Base-by-base conservation (phyloP, 177 flowering plant species). In the Vitis hybrid region DNA sequence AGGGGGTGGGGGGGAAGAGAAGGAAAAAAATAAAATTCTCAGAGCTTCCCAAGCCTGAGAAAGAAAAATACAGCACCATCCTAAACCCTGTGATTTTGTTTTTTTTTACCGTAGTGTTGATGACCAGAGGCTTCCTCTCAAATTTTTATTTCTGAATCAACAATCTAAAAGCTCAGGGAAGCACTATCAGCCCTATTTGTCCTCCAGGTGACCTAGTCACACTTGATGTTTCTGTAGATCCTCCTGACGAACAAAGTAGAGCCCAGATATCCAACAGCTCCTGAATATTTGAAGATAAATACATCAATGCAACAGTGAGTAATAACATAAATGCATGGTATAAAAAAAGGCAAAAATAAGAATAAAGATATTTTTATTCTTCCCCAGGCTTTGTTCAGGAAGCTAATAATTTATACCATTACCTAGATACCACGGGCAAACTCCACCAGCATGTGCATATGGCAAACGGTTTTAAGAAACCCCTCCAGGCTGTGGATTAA, bases 161-260 rank as follows among this genome's bases (percentile, higher is more conserved):
- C 51, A 49, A 51, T 6, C 57, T 62, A 67, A 2, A 64, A 53
- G 52, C 65, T 51, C 55, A 10, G 7, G 66, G 70, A 73, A 78
- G 71, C 68, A 67, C 70, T 26, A 5, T 49, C 48, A 29, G 68
- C 56, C 59, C 74, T 49, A 11, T 45, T 50, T 45, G 56, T 52
- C 56, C 63, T 26, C 45, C 15, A 11, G 3, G 57, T 45, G 14
- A 50, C 62, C 73, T 90, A 90, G 76, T 90, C 95, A 73, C 95
- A 88, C 72, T 90, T 90, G 82, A 90, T 90, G 81, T 90, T 90
- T 78, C 91, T 88, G 82, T 90, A 90, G 77, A 90, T 90, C 85
- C 92, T 86, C 72, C 92, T 83, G 69, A 90, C 92, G 72, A 90
- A 90, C 67, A 90, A 76, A 51, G 84, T 86, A 5, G 95, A 90